Base-by-base conservation (phyloP, 768 basidiomycete genomes). In the Thelephora ganbajun region DNA sequence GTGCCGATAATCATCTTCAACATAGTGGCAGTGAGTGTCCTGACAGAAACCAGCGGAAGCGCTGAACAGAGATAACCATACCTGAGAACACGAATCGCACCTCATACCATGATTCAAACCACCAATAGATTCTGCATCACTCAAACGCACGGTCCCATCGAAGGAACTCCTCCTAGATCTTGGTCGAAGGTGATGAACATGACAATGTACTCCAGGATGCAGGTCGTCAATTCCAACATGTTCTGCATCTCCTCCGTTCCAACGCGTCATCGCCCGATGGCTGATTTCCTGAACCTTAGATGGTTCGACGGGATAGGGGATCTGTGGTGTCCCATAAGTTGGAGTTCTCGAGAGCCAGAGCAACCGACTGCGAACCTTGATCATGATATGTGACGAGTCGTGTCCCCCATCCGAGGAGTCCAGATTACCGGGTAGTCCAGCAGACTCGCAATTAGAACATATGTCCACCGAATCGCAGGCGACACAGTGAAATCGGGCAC, bases 401-500 rank as follows among this genome's bases (percentile, higher is more conserved):
- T 90, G 88, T 0, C 84, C 87, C 4, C 78, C 82, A 35, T 87
- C 83, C 0, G 74, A 69, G 0, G 83, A 79, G 50, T 88, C 81
- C 9, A 89, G 63, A 50, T 86, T 88, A 5, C 86, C 87, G 2
- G 88, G 87, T 33, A 91, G 69, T 23, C 88, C 88, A 22, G 82
- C 86, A 11, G 83, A 81, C 60, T 91, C 88, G 59, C 88, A 91
- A 53, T 88, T 86, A 14, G 82, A 74, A 54, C 89, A 91, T 33
- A 91, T 89, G 56, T 91, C 87, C 35, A 89, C 73, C 6, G 79
- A 76, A 35, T 83, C 77, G 59, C 93, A 97, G 18, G 88, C 79
- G 9, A 87, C 86, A 56, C 93, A 97, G 56, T 91, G 93, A 63
- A 91, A 96, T 3, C 88, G 76, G 13, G 91, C 88, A 14, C 93